Base-by-base conservation (phyloP, 441 rosid species). In the Macaranga tanarius region DNA sequence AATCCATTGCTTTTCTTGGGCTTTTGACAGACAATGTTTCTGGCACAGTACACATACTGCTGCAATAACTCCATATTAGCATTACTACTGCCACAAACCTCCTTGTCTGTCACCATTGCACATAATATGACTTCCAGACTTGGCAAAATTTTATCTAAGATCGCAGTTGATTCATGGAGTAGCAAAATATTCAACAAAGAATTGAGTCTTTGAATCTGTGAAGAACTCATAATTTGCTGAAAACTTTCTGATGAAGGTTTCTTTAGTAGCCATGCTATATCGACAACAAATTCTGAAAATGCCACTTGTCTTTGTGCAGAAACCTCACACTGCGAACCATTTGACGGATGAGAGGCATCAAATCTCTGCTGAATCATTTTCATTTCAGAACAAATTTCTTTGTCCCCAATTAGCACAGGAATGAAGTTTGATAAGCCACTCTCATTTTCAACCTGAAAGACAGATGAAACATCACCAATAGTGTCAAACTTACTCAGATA, bases 371-470 rank as follows among this genome's bases (percentile, higher is more conserved):
- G 92, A 68, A 95, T 81, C 57, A 50, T 70, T 76, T 80, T 81
- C 87, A 93, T 88, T 80, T 95, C 95, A 15, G 83, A 86, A 71
- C 99, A 95, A 73, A 82, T 86, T 62, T 87, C 89, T 79, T 75
- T 73, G 82, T 91, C 87, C 48, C 92, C 95, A 26, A 95, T 80
- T 17, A 95, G 82, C 56, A 95, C 62, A 57, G 99, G 98, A 78
- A 95, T 84, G 78, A 91, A 93, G 83, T 93, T 95, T 60, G 99
- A 95, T 65, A 95, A 75, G 60, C 99, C 98, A 71, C 88, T 87
- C 76, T 90, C 90, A 78, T 88, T 93, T 79, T 95, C 99, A 64
- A 93, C 94, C 99, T 95, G 76, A 80, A 76, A 56, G 68, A 47
- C 34, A 28, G 34, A 42, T 17, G n/a, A 55, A 42, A 58, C 48